Conservation (phyloP, 306 rosid genomes). For the Mimosa bimucronata region DNA sequence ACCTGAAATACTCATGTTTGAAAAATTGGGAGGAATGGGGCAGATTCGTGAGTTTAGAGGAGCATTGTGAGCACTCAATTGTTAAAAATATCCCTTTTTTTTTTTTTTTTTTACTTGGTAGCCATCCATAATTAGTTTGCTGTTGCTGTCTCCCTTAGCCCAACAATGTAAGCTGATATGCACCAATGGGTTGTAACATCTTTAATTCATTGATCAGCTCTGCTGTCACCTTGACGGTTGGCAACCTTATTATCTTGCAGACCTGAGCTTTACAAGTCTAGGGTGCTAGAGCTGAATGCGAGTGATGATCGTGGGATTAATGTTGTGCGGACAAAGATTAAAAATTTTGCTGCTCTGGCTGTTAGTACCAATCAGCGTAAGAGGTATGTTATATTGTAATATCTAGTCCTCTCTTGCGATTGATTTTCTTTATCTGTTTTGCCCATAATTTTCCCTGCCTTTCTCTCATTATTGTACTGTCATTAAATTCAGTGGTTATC, state of each 20-base stretch:
- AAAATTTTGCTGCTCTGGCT: conserved; percentile 87
- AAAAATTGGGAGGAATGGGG: background rate
- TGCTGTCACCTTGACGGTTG: conserved; percentile 9
- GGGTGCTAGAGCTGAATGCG: conserved; percentile 96
- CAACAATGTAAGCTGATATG: background rate
- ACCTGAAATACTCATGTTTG: background rate
- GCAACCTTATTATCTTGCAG: conserved; percentile 40
- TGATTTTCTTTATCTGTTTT: background rate
- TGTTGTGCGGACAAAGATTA: conserved; percentile 91
- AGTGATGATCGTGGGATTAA: conserved; percentile 98
- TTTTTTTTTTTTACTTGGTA: background rate
- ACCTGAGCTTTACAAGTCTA: conserved; percentile 85
- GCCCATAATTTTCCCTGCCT: background rate
- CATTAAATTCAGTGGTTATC: conserved; percentile 63
- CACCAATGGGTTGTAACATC: background rate
- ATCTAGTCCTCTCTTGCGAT: background rate
- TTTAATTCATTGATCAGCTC: background rate
- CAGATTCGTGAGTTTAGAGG: background rate
- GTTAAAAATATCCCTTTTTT: background rate
- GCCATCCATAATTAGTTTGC: background rate
- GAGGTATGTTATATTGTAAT: conserved; percentile 46
- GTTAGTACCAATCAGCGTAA: conserved; percentile 59
- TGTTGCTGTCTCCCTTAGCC: background rate
- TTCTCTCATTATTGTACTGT: conserved; percentile 6
- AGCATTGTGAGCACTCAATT: background rate